These are phyloP conservation scores for Komagataella pseudopastoris DNA, from an alignment of 805 yeast genomes.

Conservation along the genomic window DNA sequence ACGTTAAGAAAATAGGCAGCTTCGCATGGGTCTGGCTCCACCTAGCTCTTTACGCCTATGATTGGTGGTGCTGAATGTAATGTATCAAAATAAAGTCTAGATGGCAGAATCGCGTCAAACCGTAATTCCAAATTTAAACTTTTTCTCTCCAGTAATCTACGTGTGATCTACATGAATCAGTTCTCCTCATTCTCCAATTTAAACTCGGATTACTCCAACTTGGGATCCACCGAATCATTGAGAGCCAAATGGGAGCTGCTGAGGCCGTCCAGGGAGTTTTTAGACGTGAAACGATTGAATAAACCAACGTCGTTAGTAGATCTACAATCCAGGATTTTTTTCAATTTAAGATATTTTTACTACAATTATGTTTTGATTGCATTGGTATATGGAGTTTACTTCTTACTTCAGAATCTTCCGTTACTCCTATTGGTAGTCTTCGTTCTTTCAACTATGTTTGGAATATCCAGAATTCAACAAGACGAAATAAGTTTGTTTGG, in stretches of 20 bases:
- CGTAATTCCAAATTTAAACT: neutral
- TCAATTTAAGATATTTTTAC: slow-evolving; percentile 73
- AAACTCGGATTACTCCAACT: neutral
- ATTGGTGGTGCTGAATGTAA: neutral
- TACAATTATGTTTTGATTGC: slow-evolving; percentile 74
- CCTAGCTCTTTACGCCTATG: neutral
- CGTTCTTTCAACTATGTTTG: slow-evolving; percentile 24
- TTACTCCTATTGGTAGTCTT: slow-evolving; percentile 62
- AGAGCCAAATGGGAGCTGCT: slow-evolving; percentile 54
- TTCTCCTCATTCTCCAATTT: neutral
- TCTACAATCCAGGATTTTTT: slow-evolving; percentile 68
- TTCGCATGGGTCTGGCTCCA: neutral
- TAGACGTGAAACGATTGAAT: slow-evolving; percentile 72
- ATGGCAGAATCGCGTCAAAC: neutral
- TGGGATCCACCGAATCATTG: slow-evolving; percentile 18
- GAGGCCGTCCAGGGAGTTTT: slow-evolving; percentile 81
- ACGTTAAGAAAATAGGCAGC: neutral
- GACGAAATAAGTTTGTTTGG: slow-evolving; percentile 19
- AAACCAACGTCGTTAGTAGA: slow-evolving; percentile 79
- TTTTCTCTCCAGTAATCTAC: neutral
- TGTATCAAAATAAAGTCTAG: neutral
- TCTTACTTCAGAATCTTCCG: slow-evolving; percentile 70
- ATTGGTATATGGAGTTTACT: slow-evolving; percentile 57
- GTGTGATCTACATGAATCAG: neutral
- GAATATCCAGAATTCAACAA: slow-evolving; percentile 26